phyloP scores from a whole-genome alignment of 768 basidiomycete genomes.

The Termitomyces sp. region DNA sequence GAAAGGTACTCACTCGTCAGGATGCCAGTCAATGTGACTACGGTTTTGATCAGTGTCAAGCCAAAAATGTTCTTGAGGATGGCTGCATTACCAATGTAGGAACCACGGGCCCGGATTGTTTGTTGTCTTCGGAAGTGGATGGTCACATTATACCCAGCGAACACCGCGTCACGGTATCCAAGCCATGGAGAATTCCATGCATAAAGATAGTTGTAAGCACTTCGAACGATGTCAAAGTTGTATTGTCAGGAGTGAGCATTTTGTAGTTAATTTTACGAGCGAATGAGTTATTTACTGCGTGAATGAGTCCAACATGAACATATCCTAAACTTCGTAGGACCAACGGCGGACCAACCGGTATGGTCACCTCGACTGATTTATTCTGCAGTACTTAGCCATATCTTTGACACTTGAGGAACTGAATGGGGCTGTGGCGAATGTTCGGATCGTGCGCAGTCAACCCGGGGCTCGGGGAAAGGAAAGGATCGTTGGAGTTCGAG shows the following conservation, averaged over 20 bases:
- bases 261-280: no score
- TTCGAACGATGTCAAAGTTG: no score
- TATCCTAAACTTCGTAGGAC: no score
- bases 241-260: no score
- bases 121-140: constrained; percentile 36
- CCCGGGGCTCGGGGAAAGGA: neutral
- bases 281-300: no score
- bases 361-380: no score
- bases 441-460: neutral
- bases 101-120: constrained; percentile 32
- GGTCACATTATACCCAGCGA: constrained; percentile 20
- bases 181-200: no score
- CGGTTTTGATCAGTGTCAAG: neutral
- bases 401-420: neutral
- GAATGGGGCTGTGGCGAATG: neutral
- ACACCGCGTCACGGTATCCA: constrained; percentile 20
- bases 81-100: neutral
- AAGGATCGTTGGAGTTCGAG: neutral
- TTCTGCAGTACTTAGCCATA: no score
- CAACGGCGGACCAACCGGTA: no score
- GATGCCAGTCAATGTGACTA: constrained; percentile 7
- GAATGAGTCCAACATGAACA: no score
- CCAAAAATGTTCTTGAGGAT: neutral
- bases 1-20: neutral
- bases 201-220: no score